These are phyloP conservation scores for Fragilaria crotonensis DNA, from an alignment of 108 stramenopile species.

Conservation along the genomic window DNA sequence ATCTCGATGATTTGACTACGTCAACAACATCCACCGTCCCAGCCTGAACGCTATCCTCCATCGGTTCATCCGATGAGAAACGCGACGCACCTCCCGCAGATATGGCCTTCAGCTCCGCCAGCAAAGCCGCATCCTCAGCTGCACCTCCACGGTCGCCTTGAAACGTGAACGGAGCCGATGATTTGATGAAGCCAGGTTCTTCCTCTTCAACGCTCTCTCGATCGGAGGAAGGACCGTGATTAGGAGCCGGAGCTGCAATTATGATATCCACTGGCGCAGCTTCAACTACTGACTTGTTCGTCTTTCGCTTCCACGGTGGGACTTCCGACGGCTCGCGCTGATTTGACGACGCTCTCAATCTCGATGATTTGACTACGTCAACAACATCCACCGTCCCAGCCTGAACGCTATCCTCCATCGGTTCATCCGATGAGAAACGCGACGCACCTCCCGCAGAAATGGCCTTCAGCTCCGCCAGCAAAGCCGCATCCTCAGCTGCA, in stretches of 20 bases:
- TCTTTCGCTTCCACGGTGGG: conserved; percentile 13
- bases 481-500: conserved; percentile 47
- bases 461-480: conserved; percentile 57
- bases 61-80: conserved; percentile 25
- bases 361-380: background rate
- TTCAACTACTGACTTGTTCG: conserved; percentile 1
- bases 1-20: too few species aligned
- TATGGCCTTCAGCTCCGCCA: conserved; percentile 51
- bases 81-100: conserved; percentile 44
- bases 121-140: conserved; percentile 70
- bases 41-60: too few species aligned
- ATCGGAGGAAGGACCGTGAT: too few species aligned
- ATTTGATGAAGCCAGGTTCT: too few species aligned
- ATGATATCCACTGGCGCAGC: conserved; percentile 6
- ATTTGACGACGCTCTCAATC: too few species aligned
- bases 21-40: too few species aligned
- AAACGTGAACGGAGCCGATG: conserved; percentile 42
- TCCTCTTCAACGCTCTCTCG: too few species aligned
- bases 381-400: background rate
- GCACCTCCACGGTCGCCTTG: conserved; percentile 60
- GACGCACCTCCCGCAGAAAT: conserved; percentile 43
- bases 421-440: conserved; percentile 26
- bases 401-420: background rate
- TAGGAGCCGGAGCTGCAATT: conserved; percentile 1
- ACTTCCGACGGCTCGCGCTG: background rate